These are phyloP conservation scores for Termitomyces sp. DNA, from an alignment of 768 basidiomycete genomes.

Conservation along the genomic window DNA sequence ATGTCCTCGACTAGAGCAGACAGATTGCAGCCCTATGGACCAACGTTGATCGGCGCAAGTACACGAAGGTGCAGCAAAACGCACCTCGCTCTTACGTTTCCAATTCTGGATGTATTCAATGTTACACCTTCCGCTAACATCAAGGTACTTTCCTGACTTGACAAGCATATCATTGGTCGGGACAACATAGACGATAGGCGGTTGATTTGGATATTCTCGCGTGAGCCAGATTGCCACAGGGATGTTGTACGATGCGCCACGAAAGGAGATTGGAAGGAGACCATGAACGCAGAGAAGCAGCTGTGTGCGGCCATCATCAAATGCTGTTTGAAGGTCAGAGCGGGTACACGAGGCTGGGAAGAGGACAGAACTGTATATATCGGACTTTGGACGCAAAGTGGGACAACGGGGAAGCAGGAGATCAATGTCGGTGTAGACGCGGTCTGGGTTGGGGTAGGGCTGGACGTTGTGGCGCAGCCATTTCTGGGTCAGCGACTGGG, in stretches of 20 bases:
- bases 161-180: slow-evolving; percentile 91
- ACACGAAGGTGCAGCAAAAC: slow-evolving; percentile 21
- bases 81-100: slow-evolving; percentile 81
- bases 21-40: slow-evolving; percentile 70
- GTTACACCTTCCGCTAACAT: slow-evolving; percentile 73
- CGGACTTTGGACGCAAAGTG: slow-evolving; percentile 73
- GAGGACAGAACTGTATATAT: slow-evolving; percentile 64
- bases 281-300: slow-evolving; percentile 90
- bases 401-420: slow-evolving; percentile 48
- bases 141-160: slow-evolving; percentile 68
- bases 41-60: slow-evolving; percentile 8
- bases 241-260: slow-evolving; percentile 82
- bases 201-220: slow-evolving; percentile 73
- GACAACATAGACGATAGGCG: slow-evolving; percentile 88
- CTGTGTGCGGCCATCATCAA: slow-evolving; percentile 92
- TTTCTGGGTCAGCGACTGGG: slow-evolving; percentile 40
- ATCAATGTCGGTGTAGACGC: slow-evolving; percentile 64
- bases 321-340: slow-evolving; percentile 46
- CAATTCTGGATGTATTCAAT: slow-evolving; percentile 74
- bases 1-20: slow-evolving; percentile 69
- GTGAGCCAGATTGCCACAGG: slow-evolving; percentile 89
- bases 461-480: slow-evolving; percentile 69
- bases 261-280: slow-evolving; percentile 82
- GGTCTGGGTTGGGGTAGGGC: slow-evolving; percentile 51
- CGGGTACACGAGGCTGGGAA: background rate